These are phyloP conservation scores for Hericium coralloides DNA, from an alignment of 768 basidiomycete genomes.

Conservation along the genomic window DNA sequence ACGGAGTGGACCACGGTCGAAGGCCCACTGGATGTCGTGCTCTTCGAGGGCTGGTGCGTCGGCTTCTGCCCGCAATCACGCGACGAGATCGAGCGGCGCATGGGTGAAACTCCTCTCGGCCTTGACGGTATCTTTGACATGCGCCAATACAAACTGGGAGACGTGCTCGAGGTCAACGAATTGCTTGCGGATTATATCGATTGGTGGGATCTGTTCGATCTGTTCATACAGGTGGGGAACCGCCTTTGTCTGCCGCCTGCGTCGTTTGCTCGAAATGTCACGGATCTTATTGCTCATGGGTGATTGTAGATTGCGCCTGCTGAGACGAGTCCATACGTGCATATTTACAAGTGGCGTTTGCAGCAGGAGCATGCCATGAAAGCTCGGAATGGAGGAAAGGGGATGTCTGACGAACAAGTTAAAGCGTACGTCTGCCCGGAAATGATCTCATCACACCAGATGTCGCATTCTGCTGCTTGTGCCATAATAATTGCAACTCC, in stretches of 20 bases:
- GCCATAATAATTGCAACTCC: not conserved
- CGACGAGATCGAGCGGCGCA: constrained; percentile 44
- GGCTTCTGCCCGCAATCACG: constrained; percentile 65
- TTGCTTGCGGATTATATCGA: constrained; percentile 47
- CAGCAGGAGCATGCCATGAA: constrained; percentile 92
- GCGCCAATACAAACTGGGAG: constrained; percentile 34
- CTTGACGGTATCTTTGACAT: constrained; percentile 25
- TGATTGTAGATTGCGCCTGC: constrained; percentile 30
- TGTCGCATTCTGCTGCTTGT: constrained; percentile 1
- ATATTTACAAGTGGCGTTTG: constrained; percentile 82
- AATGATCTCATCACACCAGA: constrained; percentile 8
- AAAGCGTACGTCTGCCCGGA: constrained; percentile 28
- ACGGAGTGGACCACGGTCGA: constrained; percentile 32
- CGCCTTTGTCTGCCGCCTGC: not conserved
- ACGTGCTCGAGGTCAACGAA: constrained; percentile 58
- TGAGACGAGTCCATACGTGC: constrained; percentile 27
- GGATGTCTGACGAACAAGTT: constrained; percentile 81
- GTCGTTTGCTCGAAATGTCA: not conserved
- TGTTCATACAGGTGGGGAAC: constrained; percentile 62
- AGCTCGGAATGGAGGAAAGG: constrained; percentile 67
- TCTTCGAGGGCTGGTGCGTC: constrained; percentile 95
- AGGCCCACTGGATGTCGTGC: constrained; percentile 64
- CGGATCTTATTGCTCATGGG: not conserved
- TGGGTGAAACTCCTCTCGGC: constrained; percentile 29
- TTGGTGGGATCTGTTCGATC: constrained; percentile 66